Conservation (phyloP, 257 asterid species). For the Rauvolfia tetraphylla region DNA sequence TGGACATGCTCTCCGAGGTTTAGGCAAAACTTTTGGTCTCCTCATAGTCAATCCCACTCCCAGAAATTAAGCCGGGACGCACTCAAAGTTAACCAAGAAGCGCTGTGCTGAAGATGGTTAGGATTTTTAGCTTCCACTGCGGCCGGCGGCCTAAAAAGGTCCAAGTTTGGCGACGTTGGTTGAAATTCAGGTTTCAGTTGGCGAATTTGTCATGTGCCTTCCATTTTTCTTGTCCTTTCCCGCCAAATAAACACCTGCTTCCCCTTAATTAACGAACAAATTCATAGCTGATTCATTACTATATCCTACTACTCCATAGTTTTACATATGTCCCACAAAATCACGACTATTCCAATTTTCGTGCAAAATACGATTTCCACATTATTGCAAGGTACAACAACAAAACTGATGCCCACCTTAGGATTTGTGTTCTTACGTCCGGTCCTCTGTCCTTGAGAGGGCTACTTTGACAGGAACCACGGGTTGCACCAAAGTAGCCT, state of each 20-base stretch:
- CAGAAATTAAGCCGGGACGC: constrained; percentile 7
- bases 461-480: not conserved
- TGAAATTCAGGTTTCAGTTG: constrained; percentile 17
- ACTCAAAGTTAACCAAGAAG: not conserved
- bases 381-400: not conserved
- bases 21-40: not conserved
- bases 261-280: not conserved
- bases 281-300: not conserved
- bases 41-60: not conserved
- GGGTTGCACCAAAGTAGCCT: not conserved
- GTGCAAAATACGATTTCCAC: not conserved
- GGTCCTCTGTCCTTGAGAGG: too few relatives aligned
- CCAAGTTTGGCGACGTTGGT: too few relatives aligned
- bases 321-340: not conserved
- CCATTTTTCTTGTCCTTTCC: not conserved
- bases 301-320: too few relatives aligned
- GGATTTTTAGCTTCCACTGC: not conserved
- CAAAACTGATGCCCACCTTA: too few relatives aligned
- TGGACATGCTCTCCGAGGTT: too few relatives aligned
- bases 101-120: not conserved
- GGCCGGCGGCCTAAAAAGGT: not conserved
- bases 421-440: too few relatives aligned
- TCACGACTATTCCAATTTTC: not conserved
- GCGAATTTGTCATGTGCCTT: not conserved
- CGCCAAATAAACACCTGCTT: not conserved